Evolutionary conservation across 2,329 filamentous ascomycete species (phyloP).

Genomic region (Cercospora canescens): DNA sequence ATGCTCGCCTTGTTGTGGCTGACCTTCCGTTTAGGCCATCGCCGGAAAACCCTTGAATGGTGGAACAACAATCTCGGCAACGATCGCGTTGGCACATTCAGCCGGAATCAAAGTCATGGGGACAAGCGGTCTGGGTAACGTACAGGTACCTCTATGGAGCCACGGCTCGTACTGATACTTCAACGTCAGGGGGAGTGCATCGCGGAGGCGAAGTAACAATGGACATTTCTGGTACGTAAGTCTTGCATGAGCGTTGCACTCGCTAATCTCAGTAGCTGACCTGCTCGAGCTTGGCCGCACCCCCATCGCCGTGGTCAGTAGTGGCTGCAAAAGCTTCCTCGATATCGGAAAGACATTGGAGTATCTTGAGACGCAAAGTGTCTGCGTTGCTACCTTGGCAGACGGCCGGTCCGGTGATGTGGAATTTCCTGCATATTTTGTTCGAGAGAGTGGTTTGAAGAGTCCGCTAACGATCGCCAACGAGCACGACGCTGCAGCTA

Average conservation of each 20-base stretch:
- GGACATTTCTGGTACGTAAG: constrained; percentile 69
- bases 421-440: constrained; percentile 92
- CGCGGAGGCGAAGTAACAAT: constrained; percentile 81
- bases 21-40: too few species aligned
- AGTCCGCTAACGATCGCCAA: constrained; percentile 74
- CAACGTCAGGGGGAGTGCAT: constrained; percentile 67
- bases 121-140: constrained; percentile 78
- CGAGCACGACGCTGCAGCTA: constrained; percentile 82
- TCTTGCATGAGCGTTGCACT: too few species aligned
- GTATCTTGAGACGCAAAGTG: constrained; percentile 71
- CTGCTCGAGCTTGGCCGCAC: constrained; percentile 90
- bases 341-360: constrained; percentile 90
- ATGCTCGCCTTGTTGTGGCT: too few species aligned
- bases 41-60: constrained; percentile 70
- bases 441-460: constrained; percentile 76
- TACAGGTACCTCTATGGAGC: too few species aligned
- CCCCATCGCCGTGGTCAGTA: constrained; percentile 81
- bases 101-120: constrained; percentile 92
- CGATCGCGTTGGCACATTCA: constrained; percentile 82
- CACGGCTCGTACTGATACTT: too few species aligned
- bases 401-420: constrained; percentile 72
- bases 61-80: constrained; percentile 90
- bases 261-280: constrained; percentile 58
- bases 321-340: constrained; percentile 93
- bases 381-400: constrained; percentile 84